phyloP scores from a whole-genome alignment of 371 early-diverging fungal species.

The Mucor saturninus region DNA sequence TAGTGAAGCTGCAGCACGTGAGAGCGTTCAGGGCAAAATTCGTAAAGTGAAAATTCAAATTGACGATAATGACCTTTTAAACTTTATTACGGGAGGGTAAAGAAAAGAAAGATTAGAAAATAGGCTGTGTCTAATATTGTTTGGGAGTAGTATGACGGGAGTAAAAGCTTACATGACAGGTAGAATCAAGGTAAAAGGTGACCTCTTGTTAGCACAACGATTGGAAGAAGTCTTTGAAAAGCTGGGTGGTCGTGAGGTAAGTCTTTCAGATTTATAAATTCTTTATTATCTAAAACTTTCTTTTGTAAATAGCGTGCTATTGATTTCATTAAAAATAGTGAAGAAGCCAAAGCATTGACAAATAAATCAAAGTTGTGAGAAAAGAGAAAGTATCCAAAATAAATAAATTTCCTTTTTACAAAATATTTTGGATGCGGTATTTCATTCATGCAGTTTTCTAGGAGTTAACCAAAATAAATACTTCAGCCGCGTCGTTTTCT shows the following conservation, averaged over 20 bases:
- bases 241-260: constrained; percentile 48
- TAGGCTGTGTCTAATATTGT: not conserved
- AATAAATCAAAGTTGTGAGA: constrained; percentile 9
- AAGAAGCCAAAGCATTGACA: constrained; percentile 18
- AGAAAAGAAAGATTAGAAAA: not conserved
- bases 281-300: not conserved
- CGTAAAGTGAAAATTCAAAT: constrained; percentile 43
- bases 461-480: too few relatives aligned
- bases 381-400: not conserved
- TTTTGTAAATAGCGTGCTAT: constrained; percentile 29
- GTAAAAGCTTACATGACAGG: constrained; percentile 54
- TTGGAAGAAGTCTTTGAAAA: constrained; percentile 53
- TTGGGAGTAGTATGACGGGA: constrained; percentile 46
- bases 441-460: too few relatives aligned
- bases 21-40: constrained; percentile 29
- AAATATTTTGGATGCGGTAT: too few relatives aligned
- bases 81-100: constrained; percentile 44
- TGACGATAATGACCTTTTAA: constrained; percentile 47
- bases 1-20: constrained; percentile 27
- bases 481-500: too few relatives aligned
- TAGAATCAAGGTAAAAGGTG: constrained; percentile 51
- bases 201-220: constrained; percentile 47
- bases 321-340: constrained; percentile 46
- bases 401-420: constrained; percentile 3
- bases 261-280: not conserved